Conservation (phyloP, 345 rosid species). For the Odontarrhena argentea region DNA sequence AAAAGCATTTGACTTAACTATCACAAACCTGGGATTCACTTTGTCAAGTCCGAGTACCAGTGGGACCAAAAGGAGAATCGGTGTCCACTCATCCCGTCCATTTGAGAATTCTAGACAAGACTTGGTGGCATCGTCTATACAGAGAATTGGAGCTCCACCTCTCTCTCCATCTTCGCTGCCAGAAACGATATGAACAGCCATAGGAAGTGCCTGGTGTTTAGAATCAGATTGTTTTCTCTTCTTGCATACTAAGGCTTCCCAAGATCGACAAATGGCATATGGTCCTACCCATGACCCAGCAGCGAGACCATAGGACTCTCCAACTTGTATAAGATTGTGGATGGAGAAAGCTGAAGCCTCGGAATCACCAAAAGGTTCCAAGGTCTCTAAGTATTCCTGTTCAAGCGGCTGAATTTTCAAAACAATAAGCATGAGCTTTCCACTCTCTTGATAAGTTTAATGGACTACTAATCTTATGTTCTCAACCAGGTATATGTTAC, state of each 20-base stretch:
- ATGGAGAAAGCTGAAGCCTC: constrained; percentile 69
- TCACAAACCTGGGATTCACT: constrained; percentile 79
- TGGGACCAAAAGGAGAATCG: constrained; percentile 87
- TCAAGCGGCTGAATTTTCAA: constrained; percentile 61
- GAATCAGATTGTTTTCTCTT: constrained; percentile 50
- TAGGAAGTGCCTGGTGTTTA: constrained; percentile 54
- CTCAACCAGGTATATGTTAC: not conserved
- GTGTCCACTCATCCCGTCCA: constrained; percentile 70
- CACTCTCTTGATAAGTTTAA: not conserved
- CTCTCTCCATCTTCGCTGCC: constrained; percentile 93
- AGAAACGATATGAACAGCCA: constrained; percentile 89
- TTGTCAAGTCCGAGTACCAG: constrained; percentile 92
- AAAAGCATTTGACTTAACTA: not conserved
- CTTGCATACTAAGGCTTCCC: constrained; percentile 69
- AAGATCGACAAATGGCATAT: constrained; percentile 86
- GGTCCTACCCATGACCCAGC: constrained; percentile 99
- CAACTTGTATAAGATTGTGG: constrained; percentile 82
- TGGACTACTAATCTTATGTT: not conserved
- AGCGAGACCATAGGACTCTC: constrained; percentile 81
- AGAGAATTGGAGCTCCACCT: constrained; percentile 95
- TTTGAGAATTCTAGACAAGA: constrained; percentile 69
- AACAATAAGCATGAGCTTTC: constrained; percentile 33
- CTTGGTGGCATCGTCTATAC: constrained; percentile 74
- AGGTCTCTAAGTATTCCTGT: constrained; percentile 63
- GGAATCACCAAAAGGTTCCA: constrained; percentile 84